Percentiles rank a stretch among this genome's conserved stretches.
phyloP scores from a whole-genome alignment of 352 stramenopile genomes.

The Phytophthora multivora region DNA sequence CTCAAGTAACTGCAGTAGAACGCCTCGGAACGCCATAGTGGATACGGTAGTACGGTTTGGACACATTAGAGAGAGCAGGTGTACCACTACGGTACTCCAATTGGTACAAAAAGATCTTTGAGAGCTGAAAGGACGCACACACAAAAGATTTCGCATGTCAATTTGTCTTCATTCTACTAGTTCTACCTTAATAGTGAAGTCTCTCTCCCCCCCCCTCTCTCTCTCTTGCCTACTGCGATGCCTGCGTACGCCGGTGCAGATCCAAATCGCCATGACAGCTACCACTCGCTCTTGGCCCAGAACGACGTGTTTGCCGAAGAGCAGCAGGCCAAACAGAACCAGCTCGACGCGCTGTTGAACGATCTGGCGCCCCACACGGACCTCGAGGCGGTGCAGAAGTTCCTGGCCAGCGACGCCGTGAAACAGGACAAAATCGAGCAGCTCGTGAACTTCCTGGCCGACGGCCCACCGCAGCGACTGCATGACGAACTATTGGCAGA shows the following conservation, averaged over 20 bases:
- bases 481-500: slow-evolving; percentile 9
- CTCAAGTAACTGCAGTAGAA: slow-evolving; percentile 55
- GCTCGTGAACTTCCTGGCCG: slow-evolving; percentile 33
- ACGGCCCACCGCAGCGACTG: background rate
- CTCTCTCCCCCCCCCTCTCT: no score
- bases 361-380: slow-evolving; percentile 11
- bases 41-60: background rate
- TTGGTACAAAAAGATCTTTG: background rate
- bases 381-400: slow-evolving; percentile 12
- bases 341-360: slow-evolving; percentile 26
- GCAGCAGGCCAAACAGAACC: slow-evolving; percentile 24
- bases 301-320: slow-evolving; percentile 29
- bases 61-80: no score
- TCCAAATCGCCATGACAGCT: background rate
- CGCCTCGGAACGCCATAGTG: slow-evolving; percentile 72
- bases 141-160: slow-evolving; percentile 3
- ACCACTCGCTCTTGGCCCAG: slow-evolving; percentile 2
- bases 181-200: no score
- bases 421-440: slow-evolving; percentile 28
- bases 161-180: background rate
- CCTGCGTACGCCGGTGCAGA: slow-evolving; percentile 1
- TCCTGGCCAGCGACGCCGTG: slow-evolving; percentile 20
- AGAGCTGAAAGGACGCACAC: slow-evolving; percentile 11
- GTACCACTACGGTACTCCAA: no score
- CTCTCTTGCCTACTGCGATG: background rate